Conservation (phyloP, 306 rosid species). For the Cucurbita argyrosperma region DNA sequence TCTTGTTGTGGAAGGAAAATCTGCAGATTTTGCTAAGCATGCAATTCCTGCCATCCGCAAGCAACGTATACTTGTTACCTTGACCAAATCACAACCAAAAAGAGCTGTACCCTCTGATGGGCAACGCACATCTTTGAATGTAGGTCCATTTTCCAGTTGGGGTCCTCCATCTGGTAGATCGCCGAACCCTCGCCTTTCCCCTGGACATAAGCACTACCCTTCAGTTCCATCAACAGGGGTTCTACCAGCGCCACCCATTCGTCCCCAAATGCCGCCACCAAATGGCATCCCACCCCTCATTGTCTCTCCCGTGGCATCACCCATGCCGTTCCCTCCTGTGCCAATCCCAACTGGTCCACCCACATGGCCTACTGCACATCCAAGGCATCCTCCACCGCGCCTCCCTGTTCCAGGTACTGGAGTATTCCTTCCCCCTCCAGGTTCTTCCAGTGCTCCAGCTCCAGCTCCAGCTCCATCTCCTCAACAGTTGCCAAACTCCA, state of each 20-base stretch:
- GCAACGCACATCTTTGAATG: slow-evolving; percentile 29
- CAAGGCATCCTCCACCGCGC: slow-evolving; percentile 71
- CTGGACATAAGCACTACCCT: slow-evolving; percentile 51
- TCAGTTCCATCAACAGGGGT: slow-evolving; percentile 41
- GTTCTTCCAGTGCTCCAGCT: slow-evolving; percentile 28
- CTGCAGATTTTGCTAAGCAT: slow-evolving; percentile 55
- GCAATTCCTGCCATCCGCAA: slow-evolving; percentile 71
- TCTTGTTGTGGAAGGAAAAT: slow-evolving; percentile 61
- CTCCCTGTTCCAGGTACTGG: slow-evolving; percentile 74
- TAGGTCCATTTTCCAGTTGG: slow-evolving; percentile 42
- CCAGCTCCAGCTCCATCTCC: slow-evolving; percentile 30
- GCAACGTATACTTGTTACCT: slow-evolving; percentile 65
- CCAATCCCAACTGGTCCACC: slow-evolving; percentile 48
- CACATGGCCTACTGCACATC: slow-evolving; percentile 62
- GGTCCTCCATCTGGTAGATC: slow-evolving; percentile 53
- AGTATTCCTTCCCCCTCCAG: slow-evolving; percentile 91
- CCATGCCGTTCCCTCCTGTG: slow-evolving; percentile 63
- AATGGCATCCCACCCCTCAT: slow-evolving; percentile 57
- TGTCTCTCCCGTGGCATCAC: slow-evolving; percentile 38
- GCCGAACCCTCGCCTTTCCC: slow-evolving; percentile 52
- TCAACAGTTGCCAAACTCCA: slow-evolving; percentile 15
- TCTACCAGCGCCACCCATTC: slow-evolving; percentile 48
- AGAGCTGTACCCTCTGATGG: slow-evolving; percentile 36
- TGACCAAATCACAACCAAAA: slow-evolving; percentile 58
- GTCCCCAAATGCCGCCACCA: slow-evolving; percentile 41